Conservation (phyloP, 768 basidiomycete genomes). For the Roridomyces roridus region DNA sequence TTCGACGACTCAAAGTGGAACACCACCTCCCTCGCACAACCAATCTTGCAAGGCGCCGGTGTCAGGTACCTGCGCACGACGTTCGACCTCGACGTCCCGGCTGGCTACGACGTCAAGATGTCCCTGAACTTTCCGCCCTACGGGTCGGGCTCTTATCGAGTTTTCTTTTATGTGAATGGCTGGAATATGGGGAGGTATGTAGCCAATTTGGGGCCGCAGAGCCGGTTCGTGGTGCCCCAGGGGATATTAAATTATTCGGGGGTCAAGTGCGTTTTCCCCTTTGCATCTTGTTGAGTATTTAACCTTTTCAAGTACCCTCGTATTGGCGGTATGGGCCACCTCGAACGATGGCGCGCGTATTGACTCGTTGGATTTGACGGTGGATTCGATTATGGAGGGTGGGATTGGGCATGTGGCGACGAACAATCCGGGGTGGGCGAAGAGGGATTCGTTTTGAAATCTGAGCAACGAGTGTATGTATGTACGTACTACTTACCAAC, state of each 20-base stretch:
- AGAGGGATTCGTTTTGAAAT: slow-evolving; percentile 15
- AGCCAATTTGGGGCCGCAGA: slow-evolving; percentile 60
- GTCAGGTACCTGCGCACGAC: slow-evolving; percentile 54
- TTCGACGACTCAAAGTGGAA: slow-evolving; percentile 57
- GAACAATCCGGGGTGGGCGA: slow-evolving; percentile 12
- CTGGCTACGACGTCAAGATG: slow-evolving; percentile 53
- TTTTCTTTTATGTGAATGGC: slow-evolving; percentile 57
- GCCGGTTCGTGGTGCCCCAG: slow-evolving; percentile 63
- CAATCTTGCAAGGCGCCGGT: slow-evolving; percentile 46
- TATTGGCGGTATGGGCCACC: slow-evolving; percentile 18
- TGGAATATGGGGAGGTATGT: slow-evolving; percentile 70
- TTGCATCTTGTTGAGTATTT: background rate
- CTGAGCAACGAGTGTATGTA: no score
- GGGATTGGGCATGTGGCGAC: slow-evolving; percentile 5
- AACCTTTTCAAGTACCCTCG: slow-evolving; percentile 20
- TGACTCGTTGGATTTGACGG: slow-evolving; percentile 8
- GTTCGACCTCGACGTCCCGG: slow-evolving; percentile 54
- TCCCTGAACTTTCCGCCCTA: slow-evolving; percentile 58
- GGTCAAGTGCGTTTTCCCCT: slow-evolving; percentile 44
- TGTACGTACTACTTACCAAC: no score
- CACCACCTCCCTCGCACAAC: slow-evolving; percentile 50
- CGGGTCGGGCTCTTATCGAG: slow-evolving; percentile 51
- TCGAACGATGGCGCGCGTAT: slow-evolving; percentile 11
- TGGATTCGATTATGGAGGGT: slow-evolving; percentile 10
- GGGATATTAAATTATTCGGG: slow-evolving; percentile 64